These are phyloP conservation scores for Fusarium solani-melongenae DNA, from an alignment of 2,329 filamentous ascomycete species.

Conservation along the genomic window DNA sequence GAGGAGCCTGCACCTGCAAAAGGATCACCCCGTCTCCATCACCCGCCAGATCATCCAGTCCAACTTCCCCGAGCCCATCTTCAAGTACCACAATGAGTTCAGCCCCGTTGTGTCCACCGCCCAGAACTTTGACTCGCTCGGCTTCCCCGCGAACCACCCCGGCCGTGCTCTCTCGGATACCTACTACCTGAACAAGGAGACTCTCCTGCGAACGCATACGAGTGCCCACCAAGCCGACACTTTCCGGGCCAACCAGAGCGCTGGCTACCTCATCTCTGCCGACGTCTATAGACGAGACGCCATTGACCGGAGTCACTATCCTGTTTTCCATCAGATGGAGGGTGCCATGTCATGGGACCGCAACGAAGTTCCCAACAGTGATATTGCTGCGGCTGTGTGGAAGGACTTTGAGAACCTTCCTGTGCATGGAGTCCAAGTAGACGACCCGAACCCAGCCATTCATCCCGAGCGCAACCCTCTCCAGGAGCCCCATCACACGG, in stretches of 20 bases:
- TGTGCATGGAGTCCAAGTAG: slow-evolving; percentile 78
- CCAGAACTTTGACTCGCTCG: slow-evolving; percentile 97
- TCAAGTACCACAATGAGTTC: slow-evolving; percentile 80
- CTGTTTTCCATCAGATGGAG: slow-evolving; percentile 99
- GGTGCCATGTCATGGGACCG: slow-evolving; percentile 91
- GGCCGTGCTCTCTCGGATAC: slow-evolving; percentile 90
- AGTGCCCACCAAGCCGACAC: slow-evolving; percentile 91
- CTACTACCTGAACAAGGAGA: slow-evolving; percentile 90
- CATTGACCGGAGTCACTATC: slow-evolving; percentile 94
- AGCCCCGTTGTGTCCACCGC: slow-evolving; percentile 84
- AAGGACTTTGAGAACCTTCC: slow-evolving; percentile 78
- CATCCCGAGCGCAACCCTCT: slow-evolving; percentile 85
- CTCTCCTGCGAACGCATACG: slow-evolving; percentile 91
- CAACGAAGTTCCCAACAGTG: slow-evolving; percentile 63
- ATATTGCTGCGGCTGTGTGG: slow-evolving; percentile 74
- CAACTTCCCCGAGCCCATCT: slow-evolving; percentile 79
- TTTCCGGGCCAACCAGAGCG: slow-evolving; percentile 76
- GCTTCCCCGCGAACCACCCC: slow-evolving; percentile 88
- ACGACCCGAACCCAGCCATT: slow-evolving; percentile 84
- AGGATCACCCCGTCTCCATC: slow-evolving; percentile 89
- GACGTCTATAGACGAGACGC: slow-evolving; percentile 97
- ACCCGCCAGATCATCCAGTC: slow-evolving; percentile 94
- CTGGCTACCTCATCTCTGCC: slow-evolving; percentile 89
- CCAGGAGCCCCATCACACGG: slow-evolving; percentile 76
- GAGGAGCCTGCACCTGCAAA: slow-evolving; percentile 87